A percentile compares a stretch with the other conserved stretches of the same genome.
phyloP scores from a whole-genome alignment of 495 filamentous ascomycete species.

The Xylaria intraflava region DNA sequence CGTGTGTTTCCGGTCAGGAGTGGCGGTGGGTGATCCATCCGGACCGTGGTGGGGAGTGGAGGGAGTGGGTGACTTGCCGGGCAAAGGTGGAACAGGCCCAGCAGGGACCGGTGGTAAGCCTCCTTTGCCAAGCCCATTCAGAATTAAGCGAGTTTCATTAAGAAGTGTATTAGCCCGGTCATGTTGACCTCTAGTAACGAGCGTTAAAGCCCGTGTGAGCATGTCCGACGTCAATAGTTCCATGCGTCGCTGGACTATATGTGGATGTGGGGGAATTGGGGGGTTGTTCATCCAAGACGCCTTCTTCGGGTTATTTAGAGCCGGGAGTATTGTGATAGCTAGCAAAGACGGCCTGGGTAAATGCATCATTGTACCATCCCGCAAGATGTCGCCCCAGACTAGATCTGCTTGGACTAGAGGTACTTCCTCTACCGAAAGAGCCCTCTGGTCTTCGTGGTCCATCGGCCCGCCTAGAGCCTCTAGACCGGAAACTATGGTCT shows the following conservation, averaged over 20 bases:
- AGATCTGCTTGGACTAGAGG: conserved; percentile 94
- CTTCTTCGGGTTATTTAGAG: conserved; percentile 56
- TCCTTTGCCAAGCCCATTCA: conserved; percentile 93
- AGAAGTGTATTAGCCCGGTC: conserved; percentile 89
- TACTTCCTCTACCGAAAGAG: conserved; percentile 85
- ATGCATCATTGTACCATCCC: conserved; percentile 83
- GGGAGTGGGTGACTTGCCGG: conserved; percentile 37
- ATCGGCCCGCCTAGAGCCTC: conserved; percentile 90
- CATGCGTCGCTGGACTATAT: conserved; percentile 95
- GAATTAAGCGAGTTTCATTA: conserved; percentile 86
- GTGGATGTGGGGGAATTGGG: conserved; percentile 91
- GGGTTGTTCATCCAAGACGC: conserved; percentile 59
- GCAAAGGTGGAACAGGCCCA: conserved; percentile 37
- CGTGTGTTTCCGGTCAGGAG: conserved; percentile 42
- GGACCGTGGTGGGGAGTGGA: conserved; percentile 41
- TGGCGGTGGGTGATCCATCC: conserved; percentile 41
- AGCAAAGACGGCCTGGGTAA: conserved; percentile 83
- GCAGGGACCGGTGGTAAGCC: conserved; percentile 83
- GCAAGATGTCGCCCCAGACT: conserved; percentile 86
- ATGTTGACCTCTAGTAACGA: conserved; percentile 86
- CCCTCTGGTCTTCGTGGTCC: conserved; percentile 80
- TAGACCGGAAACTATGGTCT: conserved; percentile 89
- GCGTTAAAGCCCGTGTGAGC: conserved; percentile 84
- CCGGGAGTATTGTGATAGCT: conserved; percentile 98
- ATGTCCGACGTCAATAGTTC: conserved; percentile 97